phyloP scores from a whole-genome alignment of 306 rosid genomes.

The Cyclanthera cordifolia region DNA sequence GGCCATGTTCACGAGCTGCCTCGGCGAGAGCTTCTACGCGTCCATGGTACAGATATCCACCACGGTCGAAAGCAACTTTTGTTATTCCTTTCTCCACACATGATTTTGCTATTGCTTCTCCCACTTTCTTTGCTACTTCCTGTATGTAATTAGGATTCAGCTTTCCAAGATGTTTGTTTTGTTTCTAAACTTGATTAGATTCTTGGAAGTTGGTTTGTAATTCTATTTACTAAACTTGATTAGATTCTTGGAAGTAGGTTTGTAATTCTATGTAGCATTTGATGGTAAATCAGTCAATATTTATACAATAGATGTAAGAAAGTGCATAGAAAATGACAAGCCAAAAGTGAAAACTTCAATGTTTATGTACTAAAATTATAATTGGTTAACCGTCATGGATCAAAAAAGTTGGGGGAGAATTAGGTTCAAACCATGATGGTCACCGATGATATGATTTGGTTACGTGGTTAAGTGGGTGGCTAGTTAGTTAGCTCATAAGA shows the following conservation, averaged over 20 bases:
- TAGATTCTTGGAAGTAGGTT: not conserved
- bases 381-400: too few species aligned
- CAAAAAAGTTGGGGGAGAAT: too few species aligned
- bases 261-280: not conserved
- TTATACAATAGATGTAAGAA: too few species aligned
- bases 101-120: slow-evolving; percentile 75
- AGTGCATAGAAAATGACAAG: too few species aligned
- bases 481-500: too few species aligned
- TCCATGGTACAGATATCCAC: slow-evolving; percentile 93
- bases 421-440: too few species aligned
- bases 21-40: slow-evolving; percentile 80
- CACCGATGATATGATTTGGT: too few species aligned
- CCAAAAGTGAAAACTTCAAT: too few species aligned
- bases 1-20: slow-evolving; percentile 84
- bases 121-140: slow-evolving; percentile 89
- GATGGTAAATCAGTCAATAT: too few species aligned
- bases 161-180: not conserved
- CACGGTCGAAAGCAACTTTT: slow-evolving; percentile 85
- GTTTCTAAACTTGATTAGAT: not conserved
- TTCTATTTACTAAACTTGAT: not conserved
- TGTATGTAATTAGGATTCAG: slow-evolving; percentile 16
- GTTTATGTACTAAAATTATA: too few species aligned
- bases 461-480: too few species aligned
- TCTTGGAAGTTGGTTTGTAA: not conserved
- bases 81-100: slow-evolving; percentile 89